These are phyloP conservation scores for Butyriboletus loyo DNA, from an alignment of 768 basidiomycete genomes.

Conservation along the genomic window DNA sequence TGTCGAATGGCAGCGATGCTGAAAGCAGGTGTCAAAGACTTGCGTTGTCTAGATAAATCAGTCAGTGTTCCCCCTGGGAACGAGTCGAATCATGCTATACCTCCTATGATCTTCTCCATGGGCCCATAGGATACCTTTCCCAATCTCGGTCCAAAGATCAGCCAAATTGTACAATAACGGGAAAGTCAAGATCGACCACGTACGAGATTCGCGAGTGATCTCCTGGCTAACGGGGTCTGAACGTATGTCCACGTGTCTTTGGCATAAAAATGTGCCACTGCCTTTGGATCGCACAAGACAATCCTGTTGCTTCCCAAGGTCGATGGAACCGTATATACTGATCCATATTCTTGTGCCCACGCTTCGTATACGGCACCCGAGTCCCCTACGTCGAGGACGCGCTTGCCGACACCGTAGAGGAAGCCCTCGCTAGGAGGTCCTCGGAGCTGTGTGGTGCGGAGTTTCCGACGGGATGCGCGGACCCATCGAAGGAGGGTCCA, in stretches of 20 bases:
- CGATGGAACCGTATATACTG: constrained; percentile 14
- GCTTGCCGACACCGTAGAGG: constrained; percentile 14
- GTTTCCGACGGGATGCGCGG: constrained; percentile 30
- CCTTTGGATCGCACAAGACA: constrained; percentile 41
- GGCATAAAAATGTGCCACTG: constrained; percentile 13
- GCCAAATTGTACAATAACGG: not conserved
- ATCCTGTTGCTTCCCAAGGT: constrained; percentile 10
- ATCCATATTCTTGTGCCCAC: constrained; percentile 21
- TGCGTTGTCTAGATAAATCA: constrained; percentile 30
- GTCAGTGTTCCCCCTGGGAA: not conserved
- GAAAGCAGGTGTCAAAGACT: constrained; percentile 38
- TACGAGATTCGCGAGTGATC: constrained; percentile 27
- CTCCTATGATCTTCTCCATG: constrained; percentile 46
- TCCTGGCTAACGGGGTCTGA: constrained; percentile 33
- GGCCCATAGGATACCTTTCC: constrained; percentile 30
- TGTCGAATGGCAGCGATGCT: constrained; percentile 38
- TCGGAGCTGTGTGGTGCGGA: constrained; percentile 10
- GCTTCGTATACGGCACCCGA: constrained; percentile 14
- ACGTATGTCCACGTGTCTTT: constrained; percentile 35
- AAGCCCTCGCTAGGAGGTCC: too few species aligned
- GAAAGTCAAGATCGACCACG: not conserved
- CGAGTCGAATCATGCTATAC: constrained; percentile 15
- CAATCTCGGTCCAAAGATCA: constrained; percentile 7
- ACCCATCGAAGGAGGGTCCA: constrained; percentile 9
- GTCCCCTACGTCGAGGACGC: not conserved